A percentile compares a stretch with the other conserved stretches of the same genome.
Evolutionary conservation across 805 yeast species (phyloP).

Genomic region (Groenewaldozyma tartarivorans): DNA sequence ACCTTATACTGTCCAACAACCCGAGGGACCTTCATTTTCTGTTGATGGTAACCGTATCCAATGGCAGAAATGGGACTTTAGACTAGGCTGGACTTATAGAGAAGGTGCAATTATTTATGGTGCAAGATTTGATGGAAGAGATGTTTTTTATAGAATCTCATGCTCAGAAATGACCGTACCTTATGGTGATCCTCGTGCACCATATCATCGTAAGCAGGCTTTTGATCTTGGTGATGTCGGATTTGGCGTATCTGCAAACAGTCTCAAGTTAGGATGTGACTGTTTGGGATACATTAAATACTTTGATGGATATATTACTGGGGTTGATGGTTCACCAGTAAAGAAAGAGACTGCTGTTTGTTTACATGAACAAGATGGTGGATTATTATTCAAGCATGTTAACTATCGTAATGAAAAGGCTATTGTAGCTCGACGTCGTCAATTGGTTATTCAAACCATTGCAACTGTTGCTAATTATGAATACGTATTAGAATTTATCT

Average conservation of each 20-base stretch:
- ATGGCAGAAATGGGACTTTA: conserved; percentile 83
- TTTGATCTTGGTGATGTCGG: conserved; percentile 83
- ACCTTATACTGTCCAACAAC: conserved; percentile 74
- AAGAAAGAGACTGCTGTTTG: conserved; percentile 63
- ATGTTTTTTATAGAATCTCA: conserved; percentile 61
- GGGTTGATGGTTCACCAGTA: conserved; percentile 52
- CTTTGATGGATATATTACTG: conserved; percentile 51
- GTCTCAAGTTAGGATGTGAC: conserved; percentile 66
- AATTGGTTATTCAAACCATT: conserved; percentile 69
- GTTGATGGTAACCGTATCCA: conserved; percentile 46
- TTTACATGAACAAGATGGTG: conserved; percentile 79
- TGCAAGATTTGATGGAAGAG: conserved; percentile 66
- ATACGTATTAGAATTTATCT: conserved; percentile 60
- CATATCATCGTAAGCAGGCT: conserved; percentile 79
- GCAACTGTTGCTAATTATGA: conserved; percentile 84
- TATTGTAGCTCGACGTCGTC: conserved; percentile 65
- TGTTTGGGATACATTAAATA: conserved; percentile 77
- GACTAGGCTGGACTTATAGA: conserved; percentile 59
- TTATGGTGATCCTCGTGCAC: conserved; percentile 76
- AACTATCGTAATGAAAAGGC: conserved; percentile 66
- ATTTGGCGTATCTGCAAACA: conserved; percentile 67
- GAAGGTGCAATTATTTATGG: conserved; percentile 75
- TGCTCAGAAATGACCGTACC: conserved; percentile 84
- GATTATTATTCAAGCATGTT: conserved; percentile 68
- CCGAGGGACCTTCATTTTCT: conserved; percentile 70